A percentile compares a stretch with the other conserved stretches of the same genome.
Evolutionary conservation across 768 basidiomycete genomes (phyloP).

Genomic region (Chalciporus sphaerocephalus): DNA sequence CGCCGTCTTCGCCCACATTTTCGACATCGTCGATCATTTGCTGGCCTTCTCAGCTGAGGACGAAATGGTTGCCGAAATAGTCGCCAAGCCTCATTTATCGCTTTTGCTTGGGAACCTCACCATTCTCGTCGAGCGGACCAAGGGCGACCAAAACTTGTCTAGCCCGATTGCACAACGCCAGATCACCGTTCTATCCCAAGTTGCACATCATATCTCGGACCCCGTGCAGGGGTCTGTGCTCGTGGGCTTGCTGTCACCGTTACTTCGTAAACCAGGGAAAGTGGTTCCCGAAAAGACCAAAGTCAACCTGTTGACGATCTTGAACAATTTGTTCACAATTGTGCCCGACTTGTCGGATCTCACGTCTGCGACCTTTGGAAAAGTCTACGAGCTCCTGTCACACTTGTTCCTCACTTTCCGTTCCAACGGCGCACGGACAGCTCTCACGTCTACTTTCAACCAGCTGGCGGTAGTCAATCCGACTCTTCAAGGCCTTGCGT

Average conservation of each 20-base stretch:
- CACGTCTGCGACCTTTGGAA: constrained; percentile 40
- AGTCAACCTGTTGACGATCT: constrained; percentile 70
- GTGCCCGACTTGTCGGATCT: constrained; percentile 56
- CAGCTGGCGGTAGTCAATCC: constrained; percentile 39
- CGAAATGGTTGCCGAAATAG: constrained; percentile 41
- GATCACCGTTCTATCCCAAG: constrained; percentile 71
- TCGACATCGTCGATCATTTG: constrained; percentile 80
- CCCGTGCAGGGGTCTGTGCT: constrained; percentile 68
- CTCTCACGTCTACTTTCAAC: constrained; percentile 63
- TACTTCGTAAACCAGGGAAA: constrained; percentile 73
- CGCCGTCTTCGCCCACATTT: constrained; percentile 69
- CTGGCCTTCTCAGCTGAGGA: constrained; percentile 53
- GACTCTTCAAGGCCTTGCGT: constrained; percentile 45
- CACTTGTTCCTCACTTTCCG: constrained; percentile 75
- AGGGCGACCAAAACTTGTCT: constrained; percentile 44
- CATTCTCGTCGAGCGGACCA: constrained; percentile 59
- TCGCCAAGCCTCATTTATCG: constrained; percentile 69
- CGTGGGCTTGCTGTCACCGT: constrained; percentile 67
- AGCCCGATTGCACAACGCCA: constrained; percentile 76
- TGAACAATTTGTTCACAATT: constrained; percentile 60
- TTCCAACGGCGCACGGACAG: constrained; percentile 63
- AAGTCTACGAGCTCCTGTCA: constrained; percentile 64
- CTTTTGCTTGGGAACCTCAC: constrained; percentile 69
- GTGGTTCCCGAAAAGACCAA: constrained; percentile 84
- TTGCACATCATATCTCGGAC: constrained; percentile 72